phyloP scores from a whole-genome alignment of 306 rosid genomes.

The Castanospermum australe region DNA sequence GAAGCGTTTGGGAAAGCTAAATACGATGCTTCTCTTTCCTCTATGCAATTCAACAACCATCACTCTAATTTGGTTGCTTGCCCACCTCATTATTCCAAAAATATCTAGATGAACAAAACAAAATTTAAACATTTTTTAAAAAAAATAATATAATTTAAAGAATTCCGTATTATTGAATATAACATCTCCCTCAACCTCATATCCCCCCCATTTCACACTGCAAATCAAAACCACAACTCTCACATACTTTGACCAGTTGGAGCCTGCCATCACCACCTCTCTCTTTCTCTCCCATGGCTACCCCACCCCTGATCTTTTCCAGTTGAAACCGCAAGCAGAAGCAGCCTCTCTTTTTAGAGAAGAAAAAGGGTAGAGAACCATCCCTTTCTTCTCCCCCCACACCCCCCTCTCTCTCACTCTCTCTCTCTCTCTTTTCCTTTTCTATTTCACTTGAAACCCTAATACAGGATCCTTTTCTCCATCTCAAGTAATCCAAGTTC shows the following conservation, averaged over 20 bases:
- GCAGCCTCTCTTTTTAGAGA: conserved; percentile 46
- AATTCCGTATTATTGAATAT: not conserved
- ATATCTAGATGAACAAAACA: not conserved
- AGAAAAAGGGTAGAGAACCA: conserved; percentile 38
- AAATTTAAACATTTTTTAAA: not conserved
- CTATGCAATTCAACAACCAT: conserved; percentile 64
- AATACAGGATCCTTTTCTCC: not conserved
- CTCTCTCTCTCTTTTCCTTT: not conserved
- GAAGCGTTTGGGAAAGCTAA: conserved; percentile 24
- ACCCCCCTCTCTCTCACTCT: not conserved
- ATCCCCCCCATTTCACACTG: conserved; percentile 35
- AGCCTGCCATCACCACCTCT: not conserved
- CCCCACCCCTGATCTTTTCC: conserved; percentile 61
- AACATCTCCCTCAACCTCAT: not conserved
- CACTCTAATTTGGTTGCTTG: conserved; percentile 62
- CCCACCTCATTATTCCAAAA: conserved; percentile 52
- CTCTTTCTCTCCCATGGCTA: conserved; percentile 33
- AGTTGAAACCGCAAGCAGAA: conserved; percentile 44
- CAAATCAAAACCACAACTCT: conserved; percentile 49
- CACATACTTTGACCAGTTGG: conserved; percentile 51
- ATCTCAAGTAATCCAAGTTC: not conserved
- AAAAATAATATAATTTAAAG: not conserved
- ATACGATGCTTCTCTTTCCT: conserved; percentile 24
- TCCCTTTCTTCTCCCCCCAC: conserved; percentile 14
- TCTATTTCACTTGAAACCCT: conserved; percentile 48